Evolutionary conservation across 208 protist genomes (phyloP).

Genomic region (Trypanosoma brucei): DNA sequence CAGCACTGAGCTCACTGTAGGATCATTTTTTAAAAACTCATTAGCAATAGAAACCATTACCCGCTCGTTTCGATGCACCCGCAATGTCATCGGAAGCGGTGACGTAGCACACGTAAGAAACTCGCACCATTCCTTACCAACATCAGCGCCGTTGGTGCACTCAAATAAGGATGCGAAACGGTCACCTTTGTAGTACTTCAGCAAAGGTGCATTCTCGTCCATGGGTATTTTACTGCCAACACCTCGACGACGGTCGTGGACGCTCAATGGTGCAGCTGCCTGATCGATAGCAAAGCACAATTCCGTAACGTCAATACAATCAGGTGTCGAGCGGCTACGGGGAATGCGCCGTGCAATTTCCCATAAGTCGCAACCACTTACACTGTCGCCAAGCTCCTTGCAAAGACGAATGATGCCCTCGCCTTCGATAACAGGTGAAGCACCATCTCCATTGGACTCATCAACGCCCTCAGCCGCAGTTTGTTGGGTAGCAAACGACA

Average conservation of each 20-base stretch:
- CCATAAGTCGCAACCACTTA: conserved; percentile 53
- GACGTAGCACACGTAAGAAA: conserved; percentile 53
- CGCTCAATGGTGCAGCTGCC: conserved; percentile 43
- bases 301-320: conserved; percentile 65
- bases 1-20: conserved; percentile 30
- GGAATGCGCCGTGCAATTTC: conserved; percentile 67
- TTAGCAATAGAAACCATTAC: conserved; percentile 33
- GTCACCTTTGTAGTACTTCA: conserved; percentile 77
- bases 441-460: neutral
- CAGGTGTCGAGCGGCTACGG: conserved; percentile 67
- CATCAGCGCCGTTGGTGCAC: neutral
- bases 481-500: conserved; percentile 10
- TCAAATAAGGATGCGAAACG: conserved; percentile 51
- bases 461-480: neutral
- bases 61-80: conserved; percentile 72
- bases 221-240: conserved; percentile 34
- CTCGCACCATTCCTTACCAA: conserved; percentile 50
- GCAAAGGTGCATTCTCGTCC: conserved; percentile 50
- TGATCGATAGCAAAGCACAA: conserved; percentile 83
- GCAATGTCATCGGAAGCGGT: conserved; percentile 84
- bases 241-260: conserved; percentile 64
- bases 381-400: conserved; percentile 38
- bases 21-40: conserved; percentile 31
- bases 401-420: conserved; percentile 51
- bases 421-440: conserved; percentile 42